Base-by-base conservation (phyloP, 306 rosid species). In the Cicer pinnatifidum region DNA sequence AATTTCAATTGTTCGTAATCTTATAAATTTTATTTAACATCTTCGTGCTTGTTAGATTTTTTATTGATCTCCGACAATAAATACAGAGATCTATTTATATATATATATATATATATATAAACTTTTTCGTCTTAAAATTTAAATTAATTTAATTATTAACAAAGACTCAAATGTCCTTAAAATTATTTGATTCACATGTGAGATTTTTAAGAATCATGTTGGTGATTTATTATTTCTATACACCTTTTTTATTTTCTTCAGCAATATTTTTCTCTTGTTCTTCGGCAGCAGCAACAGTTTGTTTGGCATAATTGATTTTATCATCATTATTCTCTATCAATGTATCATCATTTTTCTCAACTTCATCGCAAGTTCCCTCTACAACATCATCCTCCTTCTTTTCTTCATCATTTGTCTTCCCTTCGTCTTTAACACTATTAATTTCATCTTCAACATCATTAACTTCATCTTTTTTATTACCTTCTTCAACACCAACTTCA, bases 181-280 rank as follows among this genome's bases (percentile, higher is more conserved):
- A 28, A 28, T 28, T 28, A 28, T 3, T 28, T 28, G 5, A 28
- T 28, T 28, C 5, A 3, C 35, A 28, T 28, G 3, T 28, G 35
- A 47, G 16, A 47, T 47, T 47, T 47, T 47, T 47, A 47, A 47
- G 52, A 6, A 47, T 12, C 52, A 4, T 11, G 6, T 47, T 12
- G 16, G n/a, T 12, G 12, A 11, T 47, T 46, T 11, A 11, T 23
- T 23, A 23, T 23, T 2, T 23, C 19, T 15, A 51, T 57, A 5
- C 39, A 57, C 86, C 89, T 59, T 81, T 81, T 73, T 47, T 78
- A 51, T 47, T 53, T 78, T 82, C 75, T 16, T 20, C 2, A 20
- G 23, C n/a, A 10, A 53, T 16, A 1, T 8, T 54, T 67, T 39
- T 40, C 45, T 67, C 84, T 40, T 74, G 80, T 41, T 74, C 60